Conservation (phyloP, 768 basidiomycete species). For the Leccinum broughii region DNA sequence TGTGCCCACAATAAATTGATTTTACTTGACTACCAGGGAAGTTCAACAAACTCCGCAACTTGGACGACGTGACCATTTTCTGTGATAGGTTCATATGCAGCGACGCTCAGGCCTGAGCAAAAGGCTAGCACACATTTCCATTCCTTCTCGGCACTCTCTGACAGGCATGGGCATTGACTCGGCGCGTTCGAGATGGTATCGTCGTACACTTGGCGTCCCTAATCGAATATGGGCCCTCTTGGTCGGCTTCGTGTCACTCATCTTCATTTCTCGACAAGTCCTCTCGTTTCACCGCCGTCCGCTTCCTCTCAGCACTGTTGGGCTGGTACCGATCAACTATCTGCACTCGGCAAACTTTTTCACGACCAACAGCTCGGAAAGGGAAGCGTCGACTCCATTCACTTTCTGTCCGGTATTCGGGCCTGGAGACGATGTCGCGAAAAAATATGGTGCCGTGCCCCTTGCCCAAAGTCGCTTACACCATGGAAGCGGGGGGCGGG, state of each 20-base stretch:
- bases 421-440: conserved; percentile 74
- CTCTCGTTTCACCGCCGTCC: conserved; percentile 39
- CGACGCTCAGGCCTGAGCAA: conserved; percentile 51
- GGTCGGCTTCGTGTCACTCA: conserved; percentile 52
- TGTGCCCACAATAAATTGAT: background rate
- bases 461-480: conserved; percentile 77
- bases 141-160: conserved; percentile 41
- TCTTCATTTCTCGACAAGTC: conserved; percentile 57
- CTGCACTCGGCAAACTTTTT: conserved; percentile 51
- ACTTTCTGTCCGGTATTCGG: conserved; percentile 89
- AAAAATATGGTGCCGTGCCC: conserved; percentile 72
- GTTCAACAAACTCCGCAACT: conserved; percentile 1
- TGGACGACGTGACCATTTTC: conserved; percentile 1
- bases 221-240: conserved; percentile 71
- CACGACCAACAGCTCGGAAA: conserved; percentile 37
- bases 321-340: conserved; percentile 77
- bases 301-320: conserved; percentile 36
- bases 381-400: conserved; percentile 62
- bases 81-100: conserved; percentile 51
- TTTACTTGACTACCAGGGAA: too few species aligned
- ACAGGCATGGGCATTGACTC: conserved; percentile 47
- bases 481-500: conserved; percentile 74
- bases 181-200: conserved; percentile 52
- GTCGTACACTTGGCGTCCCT: conserved; percentile 61
- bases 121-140: conserved; percentile 57